A percentile compares a stretch with the other conserved stretches of the same genome.
Evolutionary conservation across 176 grass and related monocot genomes (phyloP).

Genomic region (Carex parvula): DNA sequence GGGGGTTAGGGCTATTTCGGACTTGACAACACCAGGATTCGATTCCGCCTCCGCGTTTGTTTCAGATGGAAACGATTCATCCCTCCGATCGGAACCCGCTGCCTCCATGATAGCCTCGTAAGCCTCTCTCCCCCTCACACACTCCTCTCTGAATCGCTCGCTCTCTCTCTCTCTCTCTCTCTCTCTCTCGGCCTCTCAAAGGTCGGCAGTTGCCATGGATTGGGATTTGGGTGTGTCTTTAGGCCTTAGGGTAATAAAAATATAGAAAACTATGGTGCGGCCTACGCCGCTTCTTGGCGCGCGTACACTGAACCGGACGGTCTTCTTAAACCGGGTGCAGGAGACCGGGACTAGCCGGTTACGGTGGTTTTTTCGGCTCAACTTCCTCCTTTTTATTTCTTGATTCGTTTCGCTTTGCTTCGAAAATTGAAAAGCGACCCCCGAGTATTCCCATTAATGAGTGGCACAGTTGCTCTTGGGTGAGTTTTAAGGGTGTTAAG

Average conservation of each 20-base stretch:
- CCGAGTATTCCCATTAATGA: background rate
- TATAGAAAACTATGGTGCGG: background rate
- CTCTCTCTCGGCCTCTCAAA: background rate
- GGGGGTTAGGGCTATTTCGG: background rate
- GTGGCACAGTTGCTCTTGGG: background rate
- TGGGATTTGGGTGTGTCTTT: background rate
- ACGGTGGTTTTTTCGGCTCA: background rate
- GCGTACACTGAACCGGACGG: background rate
- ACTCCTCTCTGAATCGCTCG: background rate
- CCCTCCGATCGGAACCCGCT: background rate
- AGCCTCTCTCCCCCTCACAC: background rate
- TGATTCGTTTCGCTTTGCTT: background rate
- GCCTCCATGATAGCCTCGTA: background rate
- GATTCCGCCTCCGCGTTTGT: background rate
- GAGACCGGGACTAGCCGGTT: background rate
- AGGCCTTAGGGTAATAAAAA: slow-evolving; percentile 11
- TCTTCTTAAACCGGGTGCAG: background rate
- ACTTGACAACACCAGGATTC: background rate
- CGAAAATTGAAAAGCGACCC: background rate
- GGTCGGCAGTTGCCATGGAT: slow-evolving; percentile 29
- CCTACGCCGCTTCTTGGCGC: background rate
- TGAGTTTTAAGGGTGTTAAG: background rate
- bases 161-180: background rate
- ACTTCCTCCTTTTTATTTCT: background rate
- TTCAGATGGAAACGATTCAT: background rate